Evolutionary conservation across 2,329 filamentous ascomycete genomes (phyloP), one percentile per base, ranked within the genome.

Genomic region (Fusarium papillatum): DNA sequence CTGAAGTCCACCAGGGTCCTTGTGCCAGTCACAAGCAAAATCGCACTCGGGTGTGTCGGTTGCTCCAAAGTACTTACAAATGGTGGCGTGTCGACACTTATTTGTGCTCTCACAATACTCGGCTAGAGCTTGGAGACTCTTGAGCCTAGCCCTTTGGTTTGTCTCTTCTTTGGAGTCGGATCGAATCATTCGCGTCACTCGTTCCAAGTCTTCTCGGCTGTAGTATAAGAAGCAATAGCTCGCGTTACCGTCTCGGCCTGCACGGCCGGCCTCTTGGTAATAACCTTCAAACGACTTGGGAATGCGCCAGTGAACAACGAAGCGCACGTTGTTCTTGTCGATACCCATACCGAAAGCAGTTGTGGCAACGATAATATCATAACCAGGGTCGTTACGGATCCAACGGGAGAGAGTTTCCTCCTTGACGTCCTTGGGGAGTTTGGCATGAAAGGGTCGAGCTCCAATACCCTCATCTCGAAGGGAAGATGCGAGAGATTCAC

Each of bases 281-380:
- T 97, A 98, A 1, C 96, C 95, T 83, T 98, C 96, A 82, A 98
- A 98, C 5, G 94, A 97, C 81, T 98, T 97, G 13, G 96, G 95
- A 13, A 98, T 89, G 70, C 95, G 94, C 95, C 96, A 98, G 84
- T 98, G 96, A 2, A 97, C 92, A 1, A 98, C 96, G 79, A 98
- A 98, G 4, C 96, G 94, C 14, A 98, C 96, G 78, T 98, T 94
- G 64, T 97, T 92, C 83, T 98, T 98, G 84, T 98, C 96, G 75
- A 98, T 98, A 31, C 96, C 96, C 96, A 98, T 98, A 4, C 96
- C 96, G 80, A 98, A 98, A 0, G 96, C 96, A 2, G 95, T 98
- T 0, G 96, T 98, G 2, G 96, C 96, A 34, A 98, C 95, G 72
- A 98, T 96, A 61, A 98, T 92, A 82, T 97, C 95, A 84, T 97